phyloP scores from a whole-genome alignment of 2,329 filamentous ascomycete genomes.

The Stemphylium lycopersici region DNA sequence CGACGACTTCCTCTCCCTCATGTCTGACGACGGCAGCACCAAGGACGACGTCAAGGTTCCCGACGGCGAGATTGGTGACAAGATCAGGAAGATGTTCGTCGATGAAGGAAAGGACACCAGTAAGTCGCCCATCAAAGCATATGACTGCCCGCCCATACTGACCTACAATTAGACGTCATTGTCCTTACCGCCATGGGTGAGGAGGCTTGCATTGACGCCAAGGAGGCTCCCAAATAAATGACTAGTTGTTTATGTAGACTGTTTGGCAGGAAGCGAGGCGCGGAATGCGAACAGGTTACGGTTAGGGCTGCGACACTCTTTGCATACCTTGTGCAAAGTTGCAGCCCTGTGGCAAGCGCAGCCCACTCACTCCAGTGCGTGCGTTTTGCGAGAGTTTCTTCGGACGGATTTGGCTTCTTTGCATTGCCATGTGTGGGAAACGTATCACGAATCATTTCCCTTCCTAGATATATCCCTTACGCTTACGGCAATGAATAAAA shows the following conservation, averaged over 20 bases:
- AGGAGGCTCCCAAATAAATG: slow-evolving; percentile 74
- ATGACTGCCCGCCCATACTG: slow-evolving; percentile 14
- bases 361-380: slow-evolving; percentile 41
- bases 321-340: slow-evolving; percentile 31
- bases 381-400: slow-evolving; percentile 44
- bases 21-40: slow-evolving; percentile 81
- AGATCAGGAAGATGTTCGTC: slow-evolving; percentile 80
- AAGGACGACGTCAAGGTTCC: slow-evolving; percentile 97
- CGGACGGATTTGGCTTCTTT: slow-evolving; percentile 46
- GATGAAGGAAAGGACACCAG: slow-evolving; percentile 90
- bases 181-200: slow-evolving; percentile 97
- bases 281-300: slow-evolving; percentile 34
- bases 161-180: slow-evolving; percentile 72
- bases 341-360: slow-evolving; percentile 36
- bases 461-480: slow-evolving; percentile 44
- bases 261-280: slow-evolving; percentile 35
- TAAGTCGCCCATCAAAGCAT: slow-evolving; percentile 61
- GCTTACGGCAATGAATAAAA: slow-evolving; percentile 47
- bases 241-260: slow-evolving; percentile 32
- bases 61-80: slow-evolving; percentile 85
- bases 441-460: slow-evolving; percentile 44
- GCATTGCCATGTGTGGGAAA: slow-evolving; percentile 48
- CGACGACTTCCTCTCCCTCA: slow-evolving; percentile 93
- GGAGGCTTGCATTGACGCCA: slow-evolving; percentile 88
- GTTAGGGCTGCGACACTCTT: slow-evolving; percentile 31